These are phyloP conservation scores for Pichia sp. DNA, from an alignment of 1,139 yeast genomes.

Conservation along the genomic window DNA sequence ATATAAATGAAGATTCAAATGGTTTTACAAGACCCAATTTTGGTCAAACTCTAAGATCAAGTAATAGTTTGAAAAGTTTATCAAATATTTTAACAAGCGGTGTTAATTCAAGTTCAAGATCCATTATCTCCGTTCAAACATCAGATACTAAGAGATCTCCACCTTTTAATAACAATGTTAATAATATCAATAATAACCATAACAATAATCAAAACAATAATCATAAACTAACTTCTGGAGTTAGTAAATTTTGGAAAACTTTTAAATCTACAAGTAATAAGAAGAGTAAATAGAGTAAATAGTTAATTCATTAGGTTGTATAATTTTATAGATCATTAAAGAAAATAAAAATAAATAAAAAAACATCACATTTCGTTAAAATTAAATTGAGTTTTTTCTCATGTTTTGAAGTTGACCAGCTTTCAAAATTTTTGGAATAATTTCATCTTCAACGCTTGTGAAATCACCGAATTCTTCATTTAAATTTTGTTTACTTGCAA, in stretches of 20 bases:
- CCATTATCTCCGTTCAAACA: slow-evolving; percentile 1
- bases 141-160: neutral
- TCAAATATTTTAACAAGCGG: slow-evolving; percentile 3
- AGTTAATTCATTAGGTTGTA: neutral
- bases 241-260: slow-evolving; percentile 12
- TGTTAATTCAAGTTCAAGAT: slow-evolving; percentile 1
- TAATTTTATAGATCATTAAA: neutral
- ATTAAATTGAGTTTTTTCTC: slow-evolving; percentile 1
- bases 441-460: slow-evolving; percentile 31
- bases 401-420: slow-evolving; percentile 41
- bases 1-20: neutral
- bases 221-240: slow-evolving; percentile 4
- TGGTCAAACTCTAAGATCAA: no score
- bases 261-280: slow-evolving; percentile 1
- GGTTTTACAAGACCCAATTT: no score
- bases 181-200: no score
- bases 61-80: slow-evolving; percentile 71
- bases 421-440: slow-evolving; percentile 48
- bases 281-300: neutral
- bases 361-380: neutral
- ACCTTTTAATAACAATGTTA: no score
- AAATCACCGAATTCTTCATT: slow-evolving; percentile 59
- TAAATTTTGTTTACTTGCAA: slow-evolving; percentile 63
- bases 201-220: no score
- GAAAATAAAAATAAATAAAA: neutral